These are phyloP conservation scores for Cytospora piceae DNA, from an alignment of 2,329 filamentous ascomycete species.

Conservation along the genomic window DNA sequence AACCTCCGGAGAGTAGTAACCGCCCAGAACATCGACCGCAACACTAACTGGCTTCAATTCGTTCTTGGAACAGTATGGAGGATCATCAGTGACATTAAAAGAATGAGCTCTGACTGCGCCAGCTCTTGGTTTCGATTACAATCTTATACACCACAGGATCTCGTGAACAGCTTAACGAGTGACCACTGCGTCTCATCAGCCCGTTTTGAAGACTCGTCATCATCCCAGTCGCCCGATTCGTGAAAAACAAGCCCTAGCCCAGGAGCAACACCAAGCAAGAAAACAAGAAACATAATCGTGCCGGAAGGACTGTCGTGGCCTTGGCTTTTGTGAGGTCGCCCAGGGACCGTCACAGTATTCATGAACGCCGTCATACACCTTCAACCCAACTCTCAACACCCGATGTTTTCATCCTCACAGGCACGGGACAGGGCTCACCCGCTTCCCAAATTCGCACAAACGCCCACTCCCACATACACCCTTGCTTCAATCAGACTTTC, in stretches of 20 bases:
- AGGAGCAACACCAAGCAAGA: not conserved
- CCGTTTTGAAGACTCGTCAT: conserved; percentile 1
- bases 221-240: conserved; percentile 13
- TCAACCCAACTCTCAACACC: not conserved
- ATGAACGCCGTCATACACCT: conserved; percentile 22
- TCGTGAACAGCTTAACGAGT: conserved; percentile 17
- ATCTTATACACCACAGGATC: conserved; percentile 22
- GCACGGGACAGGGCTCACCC: not conserved
- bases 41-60: not conserved
- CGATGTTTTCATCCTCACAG: not conserved
- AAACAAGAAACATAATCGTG: not conserved
- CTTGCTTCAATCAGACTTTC: no score
- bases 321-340: not conserved
- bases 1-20: not conserved
- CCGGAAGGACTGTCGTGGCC: not conserved
- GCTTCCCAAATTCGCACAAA: not conserved
- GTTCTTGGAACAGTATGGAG: not conserved
- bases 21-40: not conserved
- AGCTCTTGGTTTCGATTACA: conserved; percentile 20
- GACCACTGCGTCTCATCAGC: conserved; percentile 23
- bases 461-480: not conserved
- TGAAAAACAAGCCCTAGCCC: not conserved
- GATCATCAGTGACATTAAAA: not conserved
- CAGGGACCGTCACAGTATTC: not conserved
- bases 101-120: conserved; percentile 4